phyloP scores from a whole-genome alignment of 441 rosid species.

The Erysimum pusillum region DNA sequence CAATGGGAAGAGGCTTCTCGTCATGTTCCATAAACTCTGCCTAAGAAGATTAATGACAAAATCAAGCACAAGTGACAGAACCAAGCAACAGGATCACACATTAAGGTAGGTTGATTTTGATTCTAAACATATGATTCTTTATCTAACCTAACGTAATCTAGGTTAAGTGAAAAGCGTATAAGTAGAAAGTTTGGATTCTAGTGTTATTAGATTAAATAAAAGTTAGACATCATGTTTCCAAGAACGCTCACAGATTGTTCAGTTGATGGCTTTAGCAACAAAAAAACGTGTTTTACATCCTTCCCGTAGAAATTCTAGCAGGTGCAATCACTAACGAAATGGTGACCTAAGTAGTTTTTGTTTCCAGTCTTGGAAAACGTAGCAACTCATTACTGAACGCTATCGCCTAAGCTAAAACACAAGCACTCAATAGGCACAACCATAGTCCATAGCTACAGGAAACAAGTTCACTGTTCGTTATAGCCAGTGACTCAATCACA shows the following conservation, averaged over 20 bases:
- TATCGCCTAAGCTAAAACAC: slow-evolving; percentile 40
- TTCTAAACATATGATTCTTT: slow-evolving; percentile 19
- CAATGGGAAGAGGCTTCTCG: slow-evolving; percentile 99
- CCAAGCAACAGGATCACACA: slow-evolving; percentile 33
- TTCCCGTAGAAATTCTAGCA: slow-evolving; percentile 21
- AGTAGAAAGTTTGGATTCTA: slow-evolving; percentile 14
- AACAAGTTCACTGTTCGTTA: slow-evolving; percentile 27
- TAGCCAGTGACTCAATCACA: slow-evolving; percentile 16
- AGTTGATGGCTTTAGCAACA: slow-evolving; percentile 27
- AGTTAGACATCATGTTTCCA: slow-evolving; percentile 23
- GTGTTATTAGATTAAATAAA: slow-evolving; percentile 18
- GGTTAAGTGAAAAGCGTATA: slow-evolving; percentile 6
- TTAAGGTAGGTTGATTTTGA: slow-evolving; percentile 16
- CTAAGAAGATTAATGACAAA: slow-evolving; percentile 53
- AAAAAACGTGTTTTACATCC: slow-evolving; percentile 21
- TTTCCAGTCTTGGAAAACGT: slow-evolving; percentile 21
- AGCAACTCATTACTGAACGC: slow-evolving; percentile 14
- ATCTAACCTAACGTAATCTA: background rate
- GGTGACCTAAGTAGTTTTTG: slow-evolving; percentile 33
- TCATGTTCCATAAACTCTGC: slow-evolving; percentile 99
- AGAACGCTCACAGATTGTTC: slow-evolving; percentile 16
- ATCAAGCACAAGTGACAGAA: slow-evolving; percentile 34
- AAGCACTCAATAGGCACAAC: slow-evolving; percentile 27
- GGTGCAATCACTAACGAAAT: slow-evolving; percentile 16
- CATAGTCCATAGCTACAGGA: background rate